Percentiles rank a stretch among this genome's conserved stretches.
These are phyloP conservation scores for Datura wrightii DNA, from an alignment of 257 asterid genomes.

Conservation along the genomic window DNA sequence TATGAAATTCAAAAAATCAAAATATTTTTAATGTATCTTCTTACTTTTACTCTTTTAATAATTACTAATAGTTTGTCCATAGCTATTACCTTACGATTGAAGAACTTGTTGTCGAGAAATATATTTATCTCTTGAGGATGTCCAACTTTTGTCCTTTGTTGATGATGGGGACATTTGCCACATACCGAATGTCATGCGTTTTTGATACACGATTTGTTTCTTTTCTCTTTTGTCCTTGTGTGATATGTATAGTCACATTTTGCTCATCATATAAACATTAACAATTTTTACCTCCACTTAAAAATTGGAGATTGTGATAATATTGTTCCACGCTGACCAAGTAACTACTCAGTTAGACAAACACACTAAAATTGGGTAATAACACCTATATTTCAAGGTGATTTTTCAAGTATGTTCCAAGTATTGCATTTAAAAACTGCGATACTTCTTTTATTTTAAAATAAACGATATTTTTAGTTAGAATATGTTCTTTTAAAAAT, in stretches of 20 bases:
- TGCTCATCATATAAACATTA: too few relatives aligned
- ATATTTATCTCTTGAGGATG: not conserved
- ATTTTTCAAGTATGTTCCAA: not conserved
- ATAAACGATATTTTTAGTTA: too few relatives aligned
- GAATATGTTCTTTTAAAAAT: too few relatives aligned
- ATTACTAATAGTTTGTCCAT: not conserved
- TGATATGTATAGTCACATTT: not conserved
- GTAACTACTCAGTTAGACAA: too few relatives aligned
- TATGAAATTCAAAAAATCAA: too few relatives aligned
- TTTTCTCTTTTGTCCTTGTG: not conserved
- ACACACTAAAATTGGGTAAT: not conserved
- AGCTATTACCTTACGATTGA: not conserved
- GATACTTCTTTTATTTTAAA: not conserved
- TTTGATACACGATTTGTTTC: not conserved
- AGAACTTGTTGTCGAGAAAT: constrained; percentile 15
- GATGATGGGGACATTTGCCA: not conserved
- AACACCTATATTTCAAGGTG: not conserved
- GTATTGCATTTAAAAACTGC: not conserved
- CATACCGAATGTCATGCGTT: too few relatives aligned
- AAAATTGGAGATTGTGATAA: not conserved
- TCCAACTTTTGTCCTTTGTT: not conserved
- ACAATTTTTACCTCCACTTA: not conserved
- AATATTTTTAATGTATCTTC: too few relatives aligned
- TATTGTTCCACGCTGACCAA: not conserved
- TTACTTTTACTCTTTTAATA: too few relatives aligned